phyloP scores from a whole-genome alignment of 192 early-diverging fungal species.

The Piromyces finnis region DNA sequence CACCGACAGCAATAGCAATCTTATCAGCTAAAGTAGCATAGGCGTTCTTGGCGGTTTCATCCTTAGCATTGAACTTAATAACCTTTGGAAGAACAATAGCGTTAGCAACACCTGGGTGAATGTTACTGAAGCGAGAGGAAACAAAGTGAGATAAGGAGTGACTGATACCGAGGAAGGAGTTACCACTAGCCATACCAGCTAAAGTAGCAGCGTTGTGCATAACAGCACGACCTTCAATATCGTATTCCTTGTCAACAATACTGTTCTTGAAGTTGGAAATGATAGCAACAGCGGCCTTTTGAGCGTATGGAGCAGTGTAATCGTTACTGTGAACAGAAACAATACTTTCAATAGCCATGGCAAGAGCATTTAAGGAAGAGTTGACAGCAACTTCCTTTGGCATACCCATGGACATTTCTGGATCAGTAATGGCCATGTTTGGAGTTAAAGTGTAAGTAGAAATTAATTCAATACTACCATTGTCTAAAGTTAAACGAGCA shows the following conservation, averaged over 20 bases:
- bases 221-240: background rate
- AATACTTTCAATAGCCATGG: slow-evolving; percentile 2
- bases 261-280: background rate
- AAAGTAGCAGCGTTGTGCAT: slow-evolving; percentile 4
- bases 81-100: slow-evolving; percentile 3
- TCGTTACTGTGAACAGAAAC: background rate
- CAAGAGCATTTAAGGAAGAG: background rate
- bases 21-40: background rate
- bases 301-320: background rate
- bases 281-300: background rate
- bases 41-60: background rate
- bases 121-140: background rate
- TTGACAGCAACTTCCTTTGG: slow-evolving; percentile 1
- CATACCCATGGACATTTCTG: slow-evolving; percentile 1
- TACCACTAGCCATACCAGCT: slow-evolving; percentile 1
- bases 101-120: slow-evolving; percentile 1
- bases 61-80: background rate
- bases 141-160: slow-evolving; percentile 2
- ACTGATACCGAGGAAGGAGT: background rate
- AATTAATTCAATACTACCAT: slow-evolving; percentile 4
- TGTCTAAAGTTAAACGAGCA: slow-evolving; percentile 1
- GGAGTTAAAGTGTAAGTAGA: background rate
- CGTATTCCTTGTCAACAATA: background rate
- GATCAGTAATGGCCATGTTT: slow-evolving; percentile 2
- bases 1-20: background rate